Evolutionary conservation across 1,284 basidiomycete species (phyloP).

Genomic region (Phlebopus sp.): DNA sequence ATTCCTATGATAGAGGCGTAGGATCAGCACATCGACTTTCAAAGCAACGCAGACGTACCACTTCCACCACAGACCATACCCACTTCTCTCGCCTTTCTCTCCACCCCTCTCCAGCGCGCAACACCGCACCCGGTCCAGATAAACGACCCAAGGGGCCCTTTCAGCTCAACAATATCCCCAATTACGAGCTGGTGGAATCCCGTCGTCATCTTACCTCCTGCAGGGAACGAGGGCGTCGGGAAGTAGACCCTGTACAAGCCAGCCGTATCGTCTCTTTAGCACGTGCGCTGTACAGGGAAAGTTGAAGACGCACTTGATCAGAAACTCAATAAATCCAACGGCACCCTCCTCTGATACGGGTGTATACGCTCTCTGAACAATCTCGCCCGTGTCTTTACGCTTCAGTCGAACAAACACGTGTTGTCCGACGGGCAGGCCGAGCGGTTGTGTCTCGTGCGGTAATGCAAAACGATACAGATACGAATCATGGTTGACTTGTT

Average conservation of each 20-base stretch:
- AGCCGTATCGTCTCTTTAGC: background rate
- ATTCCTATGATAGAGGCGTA: slow-evolving; percentile 38
- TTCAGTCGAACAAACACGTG: slow-evolving; percentile 56
- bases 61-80: slow-evolving; percentile 63
- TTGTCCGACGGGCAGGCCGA: slow-evolving; percentile 64
- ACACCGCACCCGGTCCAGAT: slow-evolving; percentile 46
- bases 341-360: slow-evolving; percentile 49
- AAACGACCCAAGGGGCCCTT: slow-evolving; percentile 65
- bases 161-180: slow-evolving; percentile 56
- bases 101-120: slow-evolving; percentile 36
- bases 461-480: slow-evolving; percentile 56
- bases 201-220: slow-evolving; percentile 58
- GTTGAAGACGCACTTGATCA: slow-evolving; percentile 46
- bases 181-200: slow-evolving; percentile 49
- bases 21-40: background rate
- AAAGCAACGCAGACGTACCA: slow-evolving; percentile 27
- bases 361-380: slow-evolving; percentile 64
- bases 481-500: slow-evolving; percentile 46
- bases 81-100: slow-evolving; percentile 41
- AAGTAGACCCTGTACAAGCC: slow-evolving; percentile 40
- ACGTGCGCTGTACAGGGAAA: background rate
- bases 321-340: slow-evolving; percentile 50
- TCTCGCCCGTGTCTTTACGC: slow-evolving; percentile 41
- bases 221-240: slow-evolving; percentile 37
- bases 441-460: slow-evolving; percentile 38